These are phyloP conservation scores for Golubevia pallescens DNA, from an alignment of 1,284 basidiomycete species.

Conservation along the genomic window DNA sequence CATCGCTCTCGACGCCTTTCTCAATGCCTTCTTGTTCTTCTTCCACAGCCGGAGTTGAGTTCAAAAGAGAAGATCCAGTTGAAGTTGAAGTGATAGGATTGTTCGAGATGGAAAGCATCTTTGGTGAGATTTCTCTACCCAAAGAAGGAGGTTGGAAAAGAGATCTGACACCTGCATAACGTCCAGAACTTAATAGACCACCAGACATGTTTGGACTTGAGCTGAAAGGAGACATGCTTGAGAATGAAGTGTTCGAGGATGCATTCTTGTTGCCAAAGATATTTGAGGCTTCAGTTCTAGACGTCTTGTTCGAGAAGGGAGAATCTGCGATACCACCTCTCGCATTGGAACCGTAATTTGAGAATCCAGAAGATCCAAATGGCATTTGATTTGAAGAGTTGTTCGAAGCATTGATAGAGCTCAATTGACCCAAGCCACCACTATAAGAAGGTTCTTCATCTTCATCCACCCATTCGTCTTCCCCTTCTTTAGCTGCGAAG, in stretches of 20 bases:
- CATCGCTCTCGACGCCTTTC: background rate
- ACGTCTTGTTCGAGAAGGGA: no score
- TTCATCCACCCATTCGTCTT: constrained; percentile 52
- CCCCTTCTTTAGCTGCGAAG: constrained; percentile 34
- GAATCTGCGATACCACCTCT: background rate
- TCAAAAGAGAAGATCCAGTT: background rate
- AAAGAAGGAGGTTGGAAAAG: constrained; percentile 32
- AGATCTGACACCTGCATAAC: constrained; percentile 35
- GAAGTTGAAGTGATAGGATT: constrained; percentile 14
- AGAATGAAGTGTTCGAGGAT: background rate
- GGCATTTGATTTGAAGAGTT: background rate
- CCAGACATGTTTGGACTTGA: constrained; percentile 15
- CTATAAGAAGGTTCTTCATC: constrained; percentile 43
- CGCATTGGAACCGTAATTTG: background rate
- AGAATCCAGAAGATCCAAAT: background rate
- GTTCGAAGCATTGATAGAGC: constrained; percentile 9
- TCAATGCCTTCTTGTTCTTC: background rate
- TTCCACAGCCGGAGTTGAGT: background rate
- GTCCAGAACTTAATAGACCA: constrained; percentile 2
- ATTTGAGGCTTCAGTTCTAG: no score
- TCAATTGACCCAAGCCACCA: constrained; percentile 46
- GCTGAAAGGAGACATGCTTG: constrained; percentile 10
- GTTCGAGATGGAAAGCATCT: constrained; percentile 21
- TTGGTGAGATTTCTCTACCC: constrained; percentile 38
- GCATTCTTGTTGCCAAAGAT: no score